Evolutionary conservation across 2,329 filamentous ascomycete genomes (phyloP), one percentile per base, ranked within the genome.

Genomic region (Alternaria brassicicola): DNA sequence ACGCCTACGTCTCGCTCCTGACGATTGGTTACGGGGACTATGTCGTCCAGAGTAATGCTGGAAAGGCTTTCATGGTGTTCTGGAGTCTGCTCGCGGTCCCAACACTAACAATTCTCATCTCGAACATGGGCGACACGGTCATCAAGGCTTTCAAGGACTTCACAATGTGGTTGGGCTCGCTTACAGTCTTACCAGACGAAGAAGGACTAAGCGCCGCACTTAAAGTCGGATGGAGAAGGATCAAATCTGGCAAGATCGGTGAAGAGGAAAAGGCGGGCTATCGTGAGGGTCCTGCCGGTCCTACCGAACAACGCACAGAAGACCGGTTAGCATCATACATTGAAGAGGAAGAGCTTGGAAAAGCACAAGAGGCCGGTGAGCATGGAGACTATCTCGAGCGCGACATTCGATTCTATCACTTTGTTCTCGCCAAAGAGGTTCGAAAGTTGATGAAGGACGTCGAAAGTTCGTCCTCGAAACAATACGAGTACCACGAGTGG

Each of bases 11-110:
- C 0, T 80, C 79, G 4, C 78, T 86, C 10, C 67, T 85, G 25
- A 86, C 84, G 0, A 84, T 86, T 42, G 84, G 84, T 2, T 86
- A 86, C 61, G 84, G 84, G 26, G 83, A 85, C 61, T 74, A 79
- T 21, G 72, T 74, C 1, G 81, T 80, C 0, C 70, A 74, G 13
- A 81, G 78, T 49, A 85, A 85, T 61, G 78, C 81, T 12, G 82
- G 82, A 8, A 83, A 81, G 64, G 78, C 82, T 1, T 85, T 86
- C 63, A 86, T 85, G 64, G 82, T 86, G 1, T 80, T 86, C 59
- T 86, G 84, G 84, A 82, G 81, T 13, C 68, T 86, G 5, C 73
- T 86, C 8, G 84, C 84, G 0, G 79, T 86, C 0, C 84, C 84
- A 0, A 82, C 82, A 0, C 75, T 86, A 43, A 85, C 84, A 0